Base-by-base conservation (phyloP, 106 monocot genomes). In the Dendrobium officinale region DNA sequence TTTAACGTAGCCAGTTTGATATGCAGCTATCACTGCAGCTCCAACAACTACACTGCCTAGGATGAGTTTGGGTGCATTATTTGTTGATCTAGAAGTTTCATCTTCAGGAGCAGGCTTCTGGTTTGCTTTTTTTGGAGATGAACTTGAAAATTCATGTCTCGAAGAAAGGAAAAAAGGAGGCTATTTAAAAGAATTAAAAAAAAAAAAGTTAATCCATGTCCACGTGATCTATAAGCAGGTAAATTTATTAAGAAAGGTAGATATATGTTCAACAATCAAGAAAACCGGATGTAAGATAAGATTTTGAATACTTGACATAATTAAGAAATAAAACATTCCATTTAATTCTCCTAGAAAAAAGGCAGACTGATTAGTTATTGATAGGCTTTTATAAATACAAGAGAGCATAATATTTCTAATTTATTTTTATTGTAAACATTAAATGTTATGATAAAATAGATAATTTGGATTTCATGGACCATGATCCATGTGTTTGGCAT, bases 1-100 rank as follows among this genome's bases (percentile, higher is more conserved):
- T 79, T 83, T 79, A 66, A 90, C 68, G 66, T 86, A 88, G 4
- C 88, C 92, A 78, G 79, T 70, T 77, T 86, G 84, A 72, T 93
- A 86, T 72, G 90, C 88, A 78, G 79, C 86, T 41, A 86, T 51
- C 24, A 68, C 79, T 56, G 85, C 86, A 75, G 84, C 86, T 48
- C 88, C 92, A 75, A 86, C 75, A 47, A 88, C 33, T 61, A 80
- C 80, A 84, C 84, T 81, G 5, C 92, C 92, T 82, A 93, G 77
- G 17, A 85, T 67, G 74, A 92, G 20, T 75, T 86, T 88, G 18
- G 85, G 81, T 41, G 83, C 2, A 42, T 77, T 27, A 54, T 76
- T 86, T 67, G 83, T 84, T 67, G 83, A 82, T 44, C 37, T 33
- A 77, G 84, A 66, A 81, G 79, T 56, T 75, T 85, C 77, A 79